A percentile compares a stretch with the other conserved stretches of the same genome.
phyloP scores from a whole-genome alignment of 2,329 filamentous ascomycete species.

The Colletotrichum sansevieriae region DNA sequence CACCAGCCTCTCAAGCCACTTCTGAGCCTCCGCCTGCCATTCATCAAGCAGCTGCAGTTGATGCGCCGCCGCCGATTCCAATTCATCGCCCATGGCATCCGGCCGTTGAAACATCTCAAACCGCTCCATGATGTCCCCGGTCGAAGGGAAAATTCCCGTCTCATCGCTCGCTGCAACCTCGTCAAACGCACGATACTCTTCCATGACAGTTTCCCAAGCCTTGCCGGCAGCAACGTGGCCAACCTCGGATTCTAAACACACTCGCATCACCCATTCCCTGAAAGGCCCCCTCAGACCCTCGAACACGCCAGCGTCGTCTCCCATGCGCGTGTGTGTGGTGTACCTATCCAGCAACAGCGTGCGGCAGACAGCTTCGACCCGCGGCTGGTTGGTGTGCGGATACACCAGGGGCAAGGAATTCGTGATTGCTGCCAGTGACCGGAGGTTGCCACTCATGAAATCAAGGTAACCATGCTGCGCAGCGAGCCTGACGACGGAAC shows the following conservation, averaged over 20 bases:
- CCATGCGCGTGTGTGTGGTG: background rate
- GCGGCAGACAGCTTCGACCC: conserved; percentile 1
- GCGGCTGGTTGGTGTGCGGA: conserved; percentile 2
- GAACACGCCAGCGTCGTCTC: background rate
- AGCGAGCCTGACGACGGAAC: background rate
- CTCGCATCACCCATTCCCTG: background rate
- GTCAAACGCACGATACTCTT: background rate
- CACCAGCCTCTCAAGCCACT: no score
- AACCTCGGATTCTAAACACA: background rate
- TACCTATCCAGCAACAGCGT: conserved; percentile 8
- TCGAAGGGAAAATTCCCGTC: background rate
- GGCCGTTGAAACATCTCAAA: background rate
- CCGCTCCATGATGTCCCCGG: background rate
- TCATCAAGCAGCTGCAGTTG: background rate
- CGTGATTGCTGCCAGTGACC: background rate
- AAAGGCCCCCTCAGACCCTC: background rate
- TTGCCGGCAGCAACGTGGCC: background rate
- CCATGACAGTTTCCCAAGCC: background rate
- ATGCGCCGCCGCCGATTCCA: no score
- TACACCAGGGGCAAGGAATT: background rate
- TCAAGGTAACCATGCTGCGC: background rate
- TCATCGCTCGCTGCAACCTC: background rate
- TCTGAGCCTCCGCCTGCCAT: no score
- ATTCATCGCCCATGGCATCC: background rate
- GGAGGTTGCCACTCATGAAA: background rate